Conservation (phyloP, 306 rosid species). For the Vicia faba region DNA sequence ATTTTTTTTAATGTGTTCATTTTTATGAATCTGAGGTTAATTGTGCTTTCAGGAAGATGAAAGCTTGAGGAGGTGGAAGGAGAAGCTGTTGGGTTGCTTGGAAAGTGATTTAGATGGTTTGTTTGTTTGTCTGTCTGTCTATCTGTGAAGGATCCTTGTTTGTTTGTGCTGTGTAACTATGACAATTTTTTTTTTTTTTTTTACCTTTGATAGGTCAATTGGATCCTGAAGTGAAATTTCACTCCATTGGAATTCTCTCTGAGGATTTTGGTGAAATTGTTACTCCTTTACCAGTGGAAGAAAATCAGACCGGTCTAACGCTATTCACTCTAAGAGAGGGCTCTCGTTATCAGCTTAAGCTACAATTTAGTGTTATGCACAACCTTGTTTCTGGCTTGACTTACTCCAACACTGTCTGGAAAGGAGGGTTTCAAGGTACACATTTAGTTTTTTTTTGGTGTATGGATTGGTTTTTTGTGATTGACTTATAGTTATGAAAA, state of each 20-base stretch:
- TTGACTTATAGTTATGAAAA: not conserved
- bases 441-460: not conserved
- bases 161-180: conserved; percentile 23
- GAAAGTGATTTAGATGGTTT: conserved; percentile 81
- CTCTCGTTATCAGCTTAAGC: conserved; percentile 73
- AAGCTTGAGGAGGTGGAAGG: conserved; percentile 98
- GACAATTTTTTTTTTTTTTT: not conserved
- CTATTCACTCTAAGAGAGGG: conserved; percentile 80
- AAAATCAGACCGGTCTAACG: conserved; percentile 45
- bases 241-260: conserved; percentile 75
- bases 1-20: not conserved
- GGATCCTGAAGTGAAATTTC: conserved; percentile 94
- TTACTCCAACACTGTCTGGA: conserved; percentile 90
- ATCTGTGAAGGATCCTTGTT: conserved; percentile 25
- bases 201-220: conserved; percentile 49
- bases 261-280: conserved; percentile 73
- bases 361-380: conserved; percentile 76
- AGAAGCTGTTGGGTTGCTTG: conserved; percentile 89
- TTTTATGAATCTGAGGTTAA: conserved; percentile 31
- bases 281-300: conserved; percentile 65
- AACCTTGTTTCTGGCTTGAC: conserved; percentile 91
- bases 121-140: conserved; percentile 37
- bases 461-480: conserved; percentile 6
- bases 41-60: conserved; percentile 76
- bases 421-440: conserved; percentile 81